Conservation (phyloP, 1,284 basidiomycete genomes). For the Ustilago loliicola region DNA sequence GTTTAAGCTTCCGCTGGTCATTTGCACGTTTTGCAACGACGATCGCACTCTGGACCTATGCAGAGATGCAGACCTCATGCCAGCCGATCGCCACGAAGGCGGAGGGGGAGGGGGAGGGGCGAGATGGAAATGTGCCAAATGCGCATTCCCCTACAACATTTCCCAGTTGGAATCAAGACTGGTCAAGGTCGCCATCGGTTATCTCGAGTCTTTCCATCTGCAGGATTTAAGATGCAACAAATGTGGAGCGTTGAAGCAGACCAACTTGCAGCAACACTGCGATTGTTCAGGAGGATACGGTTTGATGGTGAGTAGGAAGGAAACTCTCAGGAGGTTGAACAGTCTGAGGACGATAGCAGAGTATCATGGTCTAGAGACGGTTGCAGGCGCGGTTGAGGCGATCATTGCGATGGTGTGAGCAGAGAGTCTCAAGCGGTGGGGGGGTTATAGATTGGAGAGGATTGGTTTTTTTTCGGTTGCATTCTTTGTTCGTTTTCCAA, state of each 20-base stretch:
- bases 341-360: constrained; percentile 50
- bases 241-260: constrained; percentile 88
- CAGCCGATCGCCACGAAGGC: constrained; percentile 66
- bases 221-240: constrained; percentile 85
- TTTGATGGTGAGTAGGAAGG: constrained; percentile 55
- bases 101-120: constrained; percentile 20
- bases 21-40: constrained; percentile 89
- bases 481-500: no score
- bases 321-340: constrained; percentile 55
- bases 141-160: constrained; percentile 89
- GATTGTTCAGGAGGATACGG: constrained; percentile 78
- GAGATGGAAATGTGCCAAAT: constrained; percentile 73
- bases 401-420: constrained; percentile 23
- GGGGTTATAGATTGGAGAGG: neutral
- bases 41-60: constrained; percentile 95
- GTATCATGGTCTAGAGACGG: constrained; percentile 48
- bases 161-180: constrained; percentile 86
- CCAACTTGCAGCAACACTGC: constrained; percentile 87
- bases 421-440: neutral
- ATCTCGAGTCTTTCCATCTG: constrained; percentile 83
- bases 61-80: constrained; percentile 87
- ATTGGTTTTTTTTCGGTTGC: neutral
- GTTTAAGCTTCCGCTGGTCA: constrained; percentile 86
- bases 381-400: constrained; percentile 18
- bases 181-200: constrained; percentile 80